Evolutionary conservation across 2,329 filamentous ascomycete species (phyloP), one percentile per base, ranked within the genome.

Genomic region (Penicillium italicum): DNA sequence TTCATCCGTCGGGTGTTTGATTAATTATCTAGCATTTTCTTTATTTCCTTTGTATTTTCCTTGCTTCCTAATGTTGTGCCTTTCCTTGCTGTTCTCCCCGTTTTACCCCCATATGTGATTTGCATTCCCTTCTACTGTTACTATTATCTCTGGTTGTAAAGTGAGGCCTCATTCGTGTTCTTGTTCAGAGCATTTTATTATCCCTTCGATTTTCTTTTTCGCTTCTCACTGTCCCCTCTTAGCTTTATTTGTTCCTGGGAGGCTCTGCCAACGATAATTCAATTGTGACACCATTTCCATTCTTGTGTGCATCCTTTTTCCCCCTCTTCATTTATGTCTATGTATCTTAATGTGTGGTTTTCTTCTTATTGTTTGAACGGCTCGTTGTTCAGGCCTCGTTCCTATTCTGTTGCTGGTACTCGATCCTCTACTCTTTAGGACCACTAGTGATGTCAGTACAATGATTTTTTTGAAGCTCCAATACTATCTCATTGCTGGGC

Each of bases 11-110:
- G 62, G 61, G 50, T 64, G 62, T 64, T 66, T 71, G 69, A 67
- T 64, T 63, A 65, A 69, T 68, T 66, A 63, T 68, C 63, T 70
- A 70, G 68, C 69, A 69, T 71, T 61, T 67, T 62, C 56, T 44
- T 56, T 56, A 50, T 69, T 66, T 67, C 60, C 60, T 66, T 67
- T 67, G 64, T 66, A 65, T 62, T 63, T 64, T 59, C 55, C 57
- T 58, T 63, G 49, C 38, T 53, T 54, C 52, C 45, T 58, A 59
- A 61, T 63, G 50, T 58, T 41, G 53, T 61, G 44, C 22, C 50
- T 30, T 46, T 52, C 22, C 53, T 50, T 50, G 24, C 51, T 37
- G 33, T 53, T 53, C 37, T 37, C 28, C 50, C 42, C 41, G 37
- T 54, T 52, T 40, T 51, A 31, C 37, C 34, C 38, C 38, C 18